Evolutionary conservation across 768 basidiomycete species (phyloP).

Genomic region (Lactarius quietus): DNA sequence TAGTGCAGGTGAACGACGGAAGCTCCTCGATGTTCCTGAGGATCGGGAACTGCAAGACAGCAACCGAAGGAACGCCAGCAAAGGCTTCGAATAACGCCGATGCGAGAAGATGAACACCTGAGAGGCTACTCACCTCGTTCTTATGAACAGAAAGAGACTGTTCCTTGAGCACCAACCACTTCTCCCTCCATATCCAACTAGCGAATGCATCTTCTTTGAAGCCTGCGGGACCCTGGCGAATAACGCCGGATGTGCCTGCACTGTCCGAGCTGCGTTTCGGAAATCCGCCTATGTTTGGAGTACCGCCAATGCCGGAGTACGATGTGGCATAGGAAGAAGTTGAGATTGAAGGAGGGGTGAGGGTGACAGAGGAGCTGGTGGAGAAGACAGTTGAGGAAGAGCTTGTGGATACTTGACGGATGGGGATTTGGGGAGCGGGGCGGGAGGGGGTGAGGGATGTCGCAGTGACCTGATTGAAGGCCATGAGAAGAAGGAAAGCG

Average conservation of each 20-base stretch:
- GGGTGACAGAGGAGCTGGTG: conserved; percentile 57
- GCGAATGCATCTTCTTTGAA: conserved; percentile 94
- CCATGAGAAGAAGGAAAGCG: conserved; percentile 34
- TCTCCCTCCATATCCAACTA: conserved; percentile 87
- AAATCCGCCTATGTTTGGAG: conserved; percentile 81
- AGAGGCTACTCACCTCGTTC: conserved; percentile 71
- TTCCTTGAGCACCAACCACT: conserved; percentile 86
- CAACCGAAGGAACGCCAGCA: neutral
- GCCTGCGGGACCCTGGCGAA: conserved; percentile 71
- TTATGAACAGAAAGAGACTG: conserved; percentile 79
- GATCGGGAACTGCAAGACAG: neutral
- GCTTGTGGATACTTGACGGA: conserved; percentile 46
- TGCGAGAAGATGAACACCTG: neutral
- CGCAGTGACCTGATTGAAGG: conserved; percentile 48
- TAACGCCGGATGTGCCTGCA: conserved; percentile 41
- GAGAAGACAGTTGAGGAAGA: conserved; percentile 48
- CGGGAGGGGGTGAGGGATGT: conserved; percentile 71
- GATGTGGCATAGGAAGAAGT: conserved; percentile 58
- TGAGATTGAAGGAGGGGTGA: conserved; percentile 44
- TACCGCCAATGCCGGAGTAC: conserved; percentile 82
- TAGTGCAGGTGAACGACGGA: neutral
- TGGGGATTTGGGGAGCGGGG: conserved; percentile 71
- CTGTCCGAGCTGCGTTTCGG: conserved; percentile 53
- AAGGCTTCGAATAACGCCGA: neutral
- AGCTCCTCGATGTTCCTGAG: neutral